Conservation (phyloP, 257 asterid species). For the Mitragyna speciosa region DNA sequence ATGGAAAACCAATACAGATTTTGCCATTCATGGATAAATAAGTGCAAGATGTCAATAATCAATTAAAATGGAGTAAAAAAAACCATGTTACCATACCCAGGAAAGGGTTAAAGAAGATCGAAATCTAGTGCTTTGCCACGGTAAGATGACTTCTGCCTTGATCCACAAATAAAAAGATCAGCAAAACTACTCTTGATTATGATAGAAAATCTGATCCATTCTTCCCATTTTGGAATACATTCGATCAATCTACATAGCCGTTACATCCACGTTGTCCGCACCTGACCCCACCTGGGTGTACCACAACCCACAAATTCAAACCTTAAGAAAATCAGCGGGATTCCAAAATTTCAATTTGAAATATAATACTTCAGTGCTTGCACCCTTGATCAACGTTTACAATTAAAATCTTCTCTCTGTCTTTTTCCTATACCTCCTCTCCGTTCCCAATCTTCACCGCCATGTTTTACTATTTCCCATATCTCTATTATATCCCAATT, state of each 20-base stretch:
- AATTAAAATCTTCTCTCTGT: background rate
- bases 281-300: background rate
- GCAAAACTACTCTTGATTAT: no score
- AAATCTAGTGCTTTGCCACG: no score
- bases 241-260: constrained; percentile 13
- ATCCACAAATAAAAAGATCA: no score
- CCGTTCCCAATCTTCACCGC: background rate
- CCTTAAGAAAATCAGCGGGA: constrained; percentile 24
- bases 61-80: no score
- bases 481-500: background rate
- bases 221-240: no score
- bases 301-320: constrained; percentile 13
- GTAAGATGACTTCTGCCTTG: no score
- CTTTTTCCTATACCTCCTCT: background rate
- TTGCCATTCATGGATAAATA: background rate
- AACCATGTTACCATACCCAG: no score
- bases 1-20: background rate
- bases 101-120: no score
- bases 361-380: constrained; percentile 14
- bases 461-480: constrained; percentile 3
- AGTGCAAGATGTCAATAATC: background rate
- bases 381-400: background rate
- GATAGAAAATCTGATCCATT: background rate
- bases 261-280: constrained; percentile 8
- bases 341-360: constrained; percentile 27